Evolutionary conservation across 805 yeast genomes (phyloP).

Genomic region (Candida berthetii): DNA sequence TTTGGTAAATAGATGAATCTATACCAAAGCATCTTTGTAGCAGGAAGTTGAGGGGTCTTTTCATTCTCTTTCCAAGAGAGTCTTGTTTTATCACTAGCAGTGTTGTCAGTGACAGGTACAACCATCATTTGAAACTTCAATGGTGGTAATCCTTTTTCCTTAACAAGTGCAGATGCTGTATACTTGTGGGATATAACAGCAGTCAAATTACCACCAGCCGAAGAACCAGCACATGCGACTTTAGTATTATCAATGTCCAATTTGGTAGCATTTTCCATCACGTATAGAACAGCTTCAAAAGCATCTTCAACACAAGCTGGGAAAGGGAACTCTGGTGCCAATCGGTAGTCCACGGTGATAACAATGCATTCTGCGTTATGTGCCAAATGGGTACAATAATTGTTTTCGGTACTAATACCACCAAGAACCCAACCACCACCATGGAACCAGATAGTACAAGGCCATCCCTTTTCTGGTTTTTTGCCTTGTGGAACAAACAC

Average conservation of each 20-base stretch:
- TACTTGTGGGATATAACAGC: conserved; percentile 22
- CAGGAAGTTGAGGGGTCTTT: conserved; percentile 37
- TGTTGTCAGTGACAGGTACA: conserved; percentile 38
- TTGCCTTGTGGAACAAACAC: conserved; percentile 32
- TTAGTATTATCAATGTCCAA: conserved; percentile 24
- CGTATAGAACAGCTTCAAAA: conserved; percentile 29
- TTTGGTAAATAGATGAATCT: conserved; percentile 33
- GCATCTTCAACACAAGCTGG: conserved; percentile 43
- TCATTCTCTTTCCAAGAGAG: conserved; percentile 33
- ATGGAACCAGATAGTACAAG: conserved; percentile 32
- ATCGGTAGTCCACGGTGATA: conserved; percentile 40
- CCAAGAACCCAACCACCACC: conserved; percentile 44
- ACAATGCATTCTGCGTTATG: conserved; percentile 30
- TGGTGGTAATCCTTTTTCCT: conserved; percentile 19
- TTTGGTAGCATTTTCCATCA: conserved; percentile 16
- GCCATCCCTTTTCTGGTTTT: conserved; percentile 30
- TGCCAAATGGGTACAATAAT: conserved; percentile 35
- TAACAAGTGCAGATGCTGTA: conserved; percentile 19
- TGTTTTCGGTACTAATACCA: conserved; percentile 32
- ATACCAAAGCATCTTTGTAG: conserved; percentile 40
- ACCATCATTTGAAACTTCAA: conserved; percentile 32
- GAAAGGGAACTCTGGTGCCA: conserved; percentile 43
- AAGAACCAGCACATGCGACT: conserved; percentile 38
- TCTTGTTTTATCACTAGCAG: conserved; percentile 29
- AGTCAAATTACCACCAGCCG: conserved; percentile 35